phyloP scores from a whole-genome alignment of 805 yeast species.

The Yamadazyma laniorum region DNA sequence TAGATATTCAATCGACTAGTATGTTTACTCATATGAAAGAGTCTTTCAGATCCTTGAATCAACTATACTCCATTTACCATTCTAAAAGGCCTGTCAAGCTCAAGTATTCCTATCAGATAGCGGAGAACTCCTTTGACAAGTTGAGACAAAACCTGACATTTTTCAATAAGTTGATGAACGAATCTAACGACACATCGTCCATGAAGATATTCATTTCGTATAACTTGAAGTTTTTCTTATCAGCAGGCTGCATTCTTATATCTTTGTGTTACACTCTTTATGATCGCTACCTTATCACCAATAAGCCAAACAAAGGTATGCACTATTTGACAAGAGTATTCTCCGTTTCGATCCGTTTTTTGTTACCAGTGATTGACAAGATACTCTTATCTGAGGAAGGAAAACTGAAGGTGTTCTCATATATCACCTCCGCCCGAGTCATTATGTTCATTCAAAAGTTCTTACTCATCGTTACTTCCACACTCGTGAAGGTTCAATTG shows the following conservation, averaged over 20 bases:
- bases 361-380: conserved; percentile 13
- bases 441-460: background rate
- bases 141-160: background rate
- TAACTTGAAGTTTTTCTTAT: conserved; percentile 3
- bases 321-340: conserved; percentile 29
- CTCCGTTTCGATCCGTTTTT: conserved; percentile 21
- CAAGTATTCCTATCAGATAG: background rate
- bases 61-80: conserved; percentile 10
- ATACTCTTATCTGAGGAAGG: conserved; percentile 1
- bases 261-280: conserved; percentile 28
- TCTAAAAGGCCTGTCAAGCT: conserved; percentile 1
- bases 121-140: background rate
- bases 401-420: conserved; percentile 16
- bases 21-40: conserved; percentile 1
- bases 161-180: background rate
- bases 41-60: background rate
- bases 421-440: background rate
- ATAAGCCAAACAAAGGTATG: conserved; percentile 29
- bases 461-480: background rate
- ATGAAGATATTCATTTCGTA: background rate
- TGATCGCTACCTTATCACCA: conserved; percentile 34
- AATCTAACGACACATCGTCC: conserved; percentile 1
- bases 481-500: background rate
- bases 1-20: conserved; percentile 1
- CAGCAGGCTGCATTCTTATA: conserved; percentile 21